Conservation (phyloP, 1,139 yeast genomes). For the Nakaseomyces nivariensis region DNA sequence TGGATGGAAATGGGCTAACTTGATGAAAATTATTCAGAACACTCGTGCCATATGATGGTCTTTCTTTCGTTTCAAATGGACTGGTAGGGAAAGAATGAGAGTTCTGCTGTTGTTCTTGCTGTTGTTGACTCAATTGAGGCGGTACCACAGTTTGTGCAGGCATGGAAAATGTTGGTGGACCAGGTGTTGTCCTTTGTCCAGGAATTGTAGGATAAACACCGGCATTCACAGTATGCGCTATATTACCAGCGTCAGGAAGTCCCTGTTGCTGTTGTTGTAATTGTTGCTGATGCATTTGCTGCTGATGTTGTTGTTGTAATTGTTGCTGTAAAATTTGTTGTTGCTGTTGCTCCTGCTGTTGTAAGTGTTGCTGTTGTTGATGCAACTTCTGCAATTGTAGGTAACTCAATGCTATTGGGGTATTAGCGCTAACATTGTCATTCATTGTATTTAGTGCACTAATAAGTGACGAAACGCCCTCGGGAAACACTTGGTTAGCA, state of each 20-base stretch:
- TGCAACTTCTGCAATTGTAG: not conserved
- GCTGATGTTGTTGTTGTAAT: slow-evolving; percentile 1
- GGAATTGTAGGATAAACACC: not conserved
- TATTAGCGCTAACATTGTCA: slow-evolving; percentile 1
- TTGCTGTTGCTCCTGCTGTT: slow-evolving; percentile 2
- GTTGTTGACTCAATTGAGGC: not conserved
- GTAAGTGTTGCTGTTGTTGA: slow-evolving; percentile 6
- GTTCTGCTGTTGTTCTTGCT: not conserved
- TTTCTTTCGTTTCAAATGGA: not conserved
- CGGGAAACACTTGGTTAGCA: slow-evolving; percentile 2
- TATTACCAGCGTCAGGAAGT: not conserved
- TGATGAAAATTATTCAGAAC: not conserved
- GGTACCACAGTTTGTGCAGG: not conserved
- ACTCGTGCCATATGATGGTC: not conserved
- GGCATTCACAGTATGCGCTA: not conserved
- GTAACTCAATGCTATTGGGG: slow-evolving; percentile 3
- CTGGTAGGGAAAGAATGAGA: not conserved
- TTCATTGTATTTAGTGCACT: slow-evolving; percentile 2
- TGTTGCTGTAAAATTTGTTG: slow-evolving; percentile 2
- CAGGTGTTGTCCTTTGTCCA: not conserved
- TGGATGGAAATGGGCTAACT: not conserved
- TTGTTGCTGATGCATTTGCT: slow-evolving; percentile 2
- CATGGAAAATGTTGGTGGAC: not conserved
- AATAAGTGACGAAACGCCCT: slow-evolving; percentile 5
- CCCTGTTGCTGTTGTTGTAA: slow-evolving; percentile 1